These are phyloP conservation scores for Cyberlindnera euphorbiae DNA, from an alignment of 805 yeast genomes.

Conservation along the genomic window DNA sequence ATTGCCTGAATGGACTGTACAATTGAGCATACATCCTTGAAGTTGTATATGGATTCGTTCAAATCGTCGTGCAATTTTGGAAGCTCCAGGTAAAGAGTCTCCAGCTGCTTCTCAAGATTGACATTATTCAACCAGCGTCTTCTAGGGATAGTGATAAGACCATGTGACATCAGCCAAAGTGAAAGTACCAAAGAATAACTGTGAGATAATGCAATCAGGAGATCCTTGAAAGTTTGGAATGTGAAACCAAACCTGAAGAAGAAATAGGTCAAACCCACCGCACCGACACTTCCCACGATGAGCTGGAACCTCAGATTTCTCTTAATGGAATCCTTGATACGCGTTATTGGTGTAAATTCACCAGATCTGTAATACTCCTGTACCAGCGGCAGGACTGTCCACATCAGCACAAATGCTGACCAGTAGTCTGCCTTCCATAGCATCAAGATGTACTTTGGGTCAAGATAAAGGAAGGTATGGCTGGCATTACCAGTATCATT, in stretches of 20 bases:
- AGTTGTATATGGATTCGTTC: constrained; percentile 57
- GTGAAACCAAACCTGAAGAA: constrained; percentile 50
- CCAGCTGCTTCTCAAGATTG: constrained; percentile 31
- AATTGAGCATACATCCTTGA: constrained; percentile 59
- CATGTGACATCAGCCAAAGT: constrained; percentile 83
- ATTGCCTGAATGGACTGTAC: constrained; percentile 42
- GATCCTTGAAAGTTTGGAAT: constrained; percentile 52
- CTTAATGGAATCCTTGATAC: constrained; percentile 52
- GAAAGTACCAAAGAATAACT: constrained; percentile 71
- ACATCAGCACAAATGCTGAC: constrained; percentile 74
- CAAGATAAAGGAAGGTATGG: constrained; percentile 38
- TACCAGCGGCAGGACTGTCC: constrained; percentile 68
- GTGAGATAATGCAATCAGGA: constrained; percentile 73
- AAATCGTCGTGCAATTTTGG: constrained; percentile 54
- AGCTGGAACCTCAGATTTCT: constrained; percentile 58
- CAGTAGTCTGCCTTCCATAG: constrained; percentile 78
- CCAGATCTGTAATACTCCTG: constrained; percentile 76
- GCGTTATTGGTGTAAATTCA: constrained; percentile 41
- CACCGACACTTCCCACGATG: constrained; percentile 46
- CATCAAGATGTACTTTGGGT: constrained; percentile 43
- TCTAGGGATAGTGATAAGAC: constrained; percentile 64
- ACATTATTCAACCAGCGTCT: constrained; percentile 32
- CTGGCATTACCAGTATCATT: constrained; percentile 26
- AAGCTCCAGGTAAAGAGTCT: constrained; percentile 45
- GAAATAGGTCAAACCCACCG: constrained; percentile 55